Evolutionary conservation across 306 rosid species (phyloP), one percentile per base, ranked within the genome.

Genomic region (Vicia villosa): DNA sequence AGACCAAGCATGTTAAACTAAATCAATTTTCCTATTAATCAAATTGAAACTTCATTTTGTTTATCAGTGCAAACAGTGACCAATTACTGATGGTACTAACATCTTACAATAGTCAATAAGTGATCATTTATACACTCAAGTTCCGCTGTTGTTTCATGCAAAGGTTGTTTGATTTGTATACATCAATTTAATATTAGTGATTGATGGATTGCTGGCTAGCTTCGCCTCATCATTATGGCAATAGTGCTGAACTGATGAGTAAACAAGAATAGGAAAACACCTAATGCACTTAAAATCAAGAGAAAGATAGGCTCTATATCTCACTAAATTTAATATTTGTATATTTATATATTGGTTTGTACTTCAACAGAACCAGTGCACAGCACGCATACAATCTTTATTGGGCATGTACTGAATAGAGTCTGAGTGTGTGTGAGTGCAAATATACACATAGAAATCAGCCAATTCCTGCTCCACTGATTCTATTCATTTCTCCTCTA

Each of bases 291-390:
- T 10, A 36, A 21, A 37, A 30, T 13, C 40, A 22, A 46, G 40
- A 50, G 61, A 66, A 38, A 59, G 36, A 49, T 14, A 38, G 46
- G 9, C 32, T 19, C 10, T 16, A 59, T 75, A 59, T 66, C 34
- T 51, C 37, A 58, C 61, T 52, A 26, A 54, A 55, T 22, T 71
- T 54, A 54, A 66, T 46, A 54, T 62, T 38, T 63, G 51, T 7
- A 30, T 58, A 58, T 58, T 19, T 17, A 49, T 49, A 49, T 22
- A 52, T 52, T 52, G 65, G 38, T 66, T 17, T 49, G 64, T 34
- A 32, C 74, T 66, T 41, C 17, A 66, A 43, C 73, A 43, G 34
- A 69, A 59, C 21, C 19, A 58, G 26, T 54, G 62, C 59, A 55
- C 1, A 16, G 32, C 63, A 36, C 17, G 19, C 40, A 37, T 20